Percentiles rank a stretch among this genome's conserved stretches.
phyloP scores from a whole-genome alignment of 2,329 filamentous ascomycete genomes.

The Calonectria ilicicola region DNA sequence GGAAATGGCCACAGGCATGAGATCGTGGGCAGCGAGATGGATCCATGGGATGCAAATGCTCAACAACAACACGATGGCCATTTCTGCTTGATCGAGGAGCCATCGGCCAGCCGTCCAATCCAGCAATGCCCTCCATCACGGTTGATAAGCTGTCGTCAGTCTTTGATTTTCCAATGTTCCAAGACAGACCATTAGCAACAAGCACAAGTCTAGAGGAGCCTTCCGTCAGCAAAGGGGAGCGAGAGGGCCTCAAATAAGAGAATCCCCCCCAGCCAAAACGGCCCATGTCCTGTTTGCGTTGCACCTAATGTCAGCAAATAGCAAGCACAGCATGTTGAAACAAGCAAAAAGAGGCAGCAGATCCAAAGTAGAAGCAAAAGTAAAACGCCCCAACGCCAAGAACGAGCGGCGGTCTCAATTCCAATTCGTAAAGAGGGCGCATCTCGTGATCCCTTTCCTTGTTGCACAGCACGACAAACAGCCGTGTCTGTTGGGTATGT shows the following conservation, averaged over 20 bases:
- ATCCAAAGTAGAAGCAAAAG: background rate
- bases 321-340: background rate
- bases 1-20: background rate
- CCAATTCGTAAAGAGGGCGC: slow-evolving; percentile 3
- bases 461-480: background rate
- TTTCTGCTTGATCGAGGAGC: background rate
- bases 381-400: background rate
- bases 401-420: background rate
- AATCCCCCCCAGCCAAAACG: background rate
- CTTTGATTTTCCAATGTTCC: background rate
- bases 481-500: background rate
- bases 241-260: background rate
- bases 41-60: background rate
- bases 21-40: background rate
- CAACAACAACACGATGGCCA: background rate
- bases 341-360: background rate
- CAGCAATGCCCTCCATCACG: slow-evolving; percentile 29
- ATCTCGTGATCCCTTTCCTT: background rate
- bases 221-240: background rate
- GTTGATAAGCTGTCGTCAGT: background rate
- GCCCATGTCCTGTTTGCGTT: slow-evolving; percentile 21
- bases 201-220: background rate
- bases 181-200: background rate
- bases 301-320: background rate
- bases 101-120: slow-evolving; percentile 6